Percentiles rank a stretch among this genome's conserved stretches.
These are phyloP conservation scores for Backusella mclennaniae DNA, from an alignment of 192 early-diverging fungal species.

Conservation along the genomic window DNA sequence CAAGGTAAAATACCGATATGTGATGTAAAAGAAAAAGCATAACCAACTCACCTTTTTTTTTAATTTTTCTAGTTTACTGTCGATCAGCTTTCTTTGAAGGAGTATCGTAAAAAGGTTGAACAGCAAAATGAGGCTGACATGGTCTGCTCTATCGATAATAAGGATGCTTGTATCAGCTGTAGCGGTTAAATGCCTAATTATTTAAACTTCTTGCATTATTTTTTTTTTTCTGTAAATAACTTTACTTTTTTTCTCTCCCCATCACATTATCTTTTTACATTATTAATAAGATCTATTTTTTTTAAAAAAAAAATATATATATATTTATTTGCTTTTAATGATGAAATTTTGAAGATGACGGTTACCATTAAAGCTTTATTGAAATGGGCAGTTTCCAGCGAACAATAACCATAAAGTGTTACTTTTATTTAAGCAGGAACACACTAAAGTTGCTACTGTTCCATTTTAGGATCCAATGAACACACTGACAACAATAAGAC, in stretches of 20 bases:
- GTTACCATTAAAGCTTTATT: too few relatives aligned
- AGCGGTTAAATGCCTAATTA: constrained; percentile 51
- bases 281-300: not conserved
- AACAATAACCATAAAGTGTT: too few relatives aligned
- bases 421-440: too few relatives aligned
- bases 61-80: constrained; percentile 74
- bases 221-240: not conserved
- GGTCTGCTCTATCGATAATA: constrained; percentile 90
- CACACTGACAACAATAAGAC: too few relatives aligned
- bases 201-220: not conserved
- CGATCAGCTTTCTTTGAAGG: constrained; percentile 73
- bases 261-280: not conserved
- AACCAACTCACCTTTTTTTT: not conserved
- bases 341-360: too few relatives aligned
- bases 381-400: too few relatives aligned
- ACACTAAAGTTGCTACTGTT: too few relatives aligned
- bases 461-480: too few relatives aligned
- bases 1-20: constrained; percentile 41
- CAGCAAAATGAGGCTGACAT: constrained; percentile 62
- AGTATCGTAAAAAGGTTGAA: constrained; percentile 33
- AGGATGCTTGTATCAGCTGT: constrained; percentile 92
- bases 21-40: too few relatives aligned
- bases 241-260: not conserved
- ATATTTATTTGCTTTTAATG: too few relatives aligned
- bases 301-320: too few relatives aligned